These are phyloP conservation scores for Bryum argenteum DNA, from an alignment of 225 moss, liverwort and hornwort species.

Conservation along the genomic window DNA sequence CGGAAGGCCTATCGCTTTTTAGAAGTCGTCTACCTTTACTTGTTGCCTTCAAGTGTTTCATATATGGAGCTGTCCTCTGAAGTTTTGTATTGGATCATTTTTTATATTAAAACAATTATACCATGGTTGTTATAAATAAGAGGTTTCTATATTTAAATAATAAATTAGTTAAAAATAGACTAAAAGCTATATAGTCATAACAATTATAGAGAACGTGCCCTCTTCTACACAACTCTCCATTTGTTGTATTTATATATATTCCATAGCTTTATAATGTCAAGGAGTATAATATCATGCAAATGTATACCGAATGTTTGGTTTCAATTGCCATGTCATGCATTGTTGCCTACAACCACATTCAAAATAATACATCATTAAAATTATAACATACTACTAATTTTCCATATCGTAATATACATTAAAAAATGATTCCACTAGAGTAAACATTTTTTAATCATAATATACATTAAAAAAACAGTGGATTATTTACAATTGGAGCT, in stretches of 20 bases:
- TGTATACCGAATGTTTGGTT: slow-evolving; percentile 9
- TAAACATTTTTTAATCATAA: neutral
- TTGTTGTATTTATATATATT: too few relatives aligned
- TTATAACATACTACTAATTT: neutral
- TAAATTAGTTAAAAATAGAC: neutral
- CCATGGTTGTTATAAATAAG: neutral
- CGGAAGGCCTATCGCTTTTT: neutral
- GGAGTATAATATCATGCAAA: neutral
- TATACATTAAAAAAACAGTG: neutral
- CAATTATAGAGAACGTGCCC: too few relatives aligned
- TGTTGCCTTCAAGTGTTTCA: slow-evolving; percentile 49
- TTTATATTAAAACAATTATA: neutral
- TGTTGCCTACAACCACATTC: neutral
- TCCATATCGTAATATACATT: too few relatives aligned
- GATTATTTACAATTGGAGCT: too few relatives aligned
- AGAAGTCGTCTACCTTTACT: slow-evolving; percentile 36
- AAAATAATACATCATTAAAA: neutral
- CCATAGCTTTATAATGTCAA: too few relatives aligned
- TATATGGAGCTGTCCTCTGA: slow-evolving; percentile 43
- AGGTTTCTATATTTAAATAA: neutral
- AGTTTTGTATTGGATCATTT: neutral
- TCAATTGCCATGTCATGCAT: neutral
- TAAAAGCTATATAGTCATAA: neutral
- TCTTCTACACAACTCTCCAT: neutral
- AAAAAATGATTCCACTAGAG: too few relatives aligned